Evolutionary conservation across 2,329 filamentous ascomycete genomes (phyloP).

Genomic region (Cordyceps pruinosa): DNA sequence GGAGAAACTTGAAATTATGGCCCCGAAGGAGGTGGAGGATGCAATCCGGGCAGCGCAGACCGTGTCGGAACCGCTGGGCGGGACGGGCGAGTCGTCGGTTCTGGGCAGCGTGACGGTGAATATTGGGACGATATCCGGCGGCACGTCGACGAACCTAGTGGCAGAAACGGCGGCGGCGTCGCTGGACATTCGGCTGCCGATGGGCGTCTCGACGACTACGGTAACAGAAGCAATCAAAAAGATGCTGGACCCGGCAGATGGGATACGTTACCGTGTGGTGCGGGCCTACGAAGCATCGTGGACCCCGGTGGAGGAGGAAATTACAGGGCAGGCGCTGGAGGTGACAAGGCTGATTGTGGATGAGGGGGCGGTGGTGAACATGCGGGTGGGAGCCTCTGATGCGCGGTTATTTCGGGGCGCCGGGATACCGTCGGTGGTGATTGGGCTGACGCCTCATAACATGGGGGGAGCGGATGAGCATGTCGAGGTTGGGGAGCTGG

Average conservation of each 20-base stretch:
- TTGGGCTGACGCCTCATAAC: constrained; percentile 14
- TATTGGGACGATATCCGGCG: constrained; percentile 15
- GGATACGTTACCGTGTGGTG: neutral
- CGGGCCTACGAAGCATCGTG: constrained; percentile 13
- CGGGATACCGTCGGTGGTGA: constrained; percentile 13
- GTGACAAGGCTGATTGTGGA: constrained; percentile 9
- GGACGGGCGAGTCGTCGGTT: constrained; percentile 9
- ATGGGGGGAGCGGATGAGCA: constrained; percentile 14
- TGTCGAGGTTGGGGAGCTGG: constrained; percentile 9
- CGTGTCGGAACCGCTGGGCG: constrained; percentile 13
- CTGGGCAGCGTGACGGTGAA: constrained; percentile 13
- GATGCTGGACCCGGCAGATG: constrained; percentile 3
- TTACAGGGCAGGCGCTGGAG: constrained; percentile 7
- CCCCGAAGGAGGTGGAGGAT: neutral
- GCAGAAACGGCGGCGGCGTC: constrained; percentile 11
- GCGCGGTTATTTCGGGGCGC: constrained; percentile 10
- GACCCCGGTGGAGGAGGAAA: constrained; percentile 11
- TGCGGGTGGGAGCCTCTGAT: constrained; percentile 14
- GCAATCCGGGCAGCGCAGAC: constrained; percentile 1
- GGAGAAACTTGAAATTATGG: neutral
- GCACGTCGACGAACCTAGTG: constrained; percentile 14
- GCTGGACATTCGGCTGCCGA: constrained; percentile 12
- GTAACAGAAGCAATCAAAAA: neutral
- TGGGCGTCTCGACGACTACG: constrained; percentile 8
- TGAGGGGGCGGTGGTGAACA: constrained; percentile 10